Base-by-base conservation (phyloP, 108 stramenopile species). In the Schizochytrium sp. region DNA sequence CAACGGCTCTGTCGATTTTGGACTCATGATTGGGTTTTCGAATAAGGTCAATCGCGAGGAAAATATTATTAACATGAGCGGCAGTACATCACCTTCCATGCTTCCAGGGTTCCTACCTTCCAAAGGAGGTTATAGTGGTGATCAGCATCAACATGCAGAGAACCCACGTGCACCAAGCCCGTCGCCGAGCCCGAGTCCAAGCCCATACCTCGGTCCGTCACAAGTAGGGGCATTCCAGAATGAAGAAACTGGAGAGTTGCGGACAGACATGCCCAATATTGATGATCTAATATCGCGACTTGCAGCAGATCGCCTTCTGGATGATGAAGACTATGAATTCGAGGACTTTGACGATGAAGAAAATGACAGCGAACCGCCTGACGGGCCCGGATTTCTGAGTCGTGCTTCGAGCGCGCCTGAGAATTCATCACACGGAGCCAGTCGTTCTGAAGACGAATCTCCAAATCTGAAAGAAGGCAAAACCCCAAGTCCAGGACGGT, bases 1-100 rank as follows among this genome's bases (percentile, higher is more conserved):
- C 76, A 83, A 83, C 28, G 76, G 76, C 12, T 83, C 76, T 8
- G 76, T 83, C 7, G 76, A 83, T 53, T 83, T 55, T 55, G 76
- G 76, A 7, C 53, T 83, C 76, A 83, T 83, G 76, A 83, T 83
- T 28, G 76, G 76, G 5, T 83, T 83, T 42, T 17, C 76, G 8
- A 83, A 83, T 53, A 83, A 83, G 47, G 5, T 40, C 53, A 28
- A 72, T 41, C 28, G 40, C 2, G 13, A 17, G 59, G 28, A 60
- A 60, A 17, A 17, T 0, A 60, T n/a, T n/a, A 60, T n/a, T n/a
- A 17, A 17, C 59, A n/a, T 17, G 19, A n/a, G 59, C 17, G 59
- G 28, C 19, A n/a, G 19, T 17, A 17, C 59, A 17, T 17, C 28
- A 1, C 1, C 59, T 60, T 60, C 59, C 2, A 17, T 60, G 19